These are phyloP conservation scores for Starmerella roubikii DNA, from an alignment of 805 yeast genomes.

Conservation along the genomic window DNA sequence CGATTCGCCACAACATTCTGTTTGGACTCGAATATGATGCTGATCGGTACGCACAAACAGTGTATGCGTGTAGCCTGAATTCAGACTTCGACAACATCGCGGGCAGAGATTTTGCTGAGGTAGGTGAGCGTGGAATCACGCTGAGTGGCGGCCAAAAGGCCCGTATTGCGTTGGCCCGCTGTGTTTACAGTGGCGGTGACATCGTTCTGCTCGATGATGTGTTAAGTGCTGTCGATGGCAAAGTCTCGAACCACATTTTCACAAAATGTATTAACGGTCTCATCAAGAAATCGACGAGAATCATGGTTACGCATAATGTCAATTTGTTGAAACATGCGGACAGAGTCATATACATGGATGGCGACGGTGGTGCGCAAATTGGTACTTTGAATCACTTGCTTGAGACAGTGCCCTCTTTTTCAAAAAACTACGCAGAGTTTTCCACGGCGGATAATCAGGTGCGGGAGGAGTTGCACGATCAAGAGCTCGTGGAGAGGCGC, in stretches of 20 bases:
- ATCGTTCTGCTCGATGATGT: constrained; percentile 67
- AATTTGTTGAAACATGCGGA: constrained; percentile 58
- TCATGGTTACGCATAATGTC: constrained; percentile 76
- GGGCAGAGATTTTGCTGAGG: constrained; percentile 58
- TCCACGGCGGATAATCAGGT: constrained; percentile 6
- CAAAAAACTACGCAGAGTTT: constrained; percentile 5
- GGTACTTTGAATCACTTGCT: constrained; percentile 49
- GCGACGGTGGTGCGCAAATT: constrained; percentile 45
- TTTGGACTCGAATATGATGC: constrained; percentile 49
- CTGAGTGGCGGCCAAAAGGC: constrained; percentile 88
- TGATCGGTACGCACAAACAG: constrained; percentile 37
- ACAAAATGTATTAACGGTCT: constrained; percentile 51
- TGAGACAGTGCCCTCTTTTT: constrained; percentile 6
- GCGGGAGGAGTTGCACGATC: constrained; percentile 14
- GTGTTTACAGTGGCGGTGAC: constrained; percentile 56
- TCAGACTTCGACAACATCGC: constrained; percentile 54
- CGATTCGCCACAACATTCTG: constrained; percentile 57
- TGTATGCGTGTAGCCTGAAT: constrained; percentile 52
- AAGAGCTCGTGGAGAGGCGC: constrained; percentile 8
- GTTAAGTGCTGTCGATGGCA: constrained; percentile 76
- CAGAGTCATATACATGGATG: constrained; percentile 46
- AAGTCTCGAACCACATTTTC: constrained; percentile 68
- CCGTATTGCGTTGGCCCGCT: constrained; percentile 68
- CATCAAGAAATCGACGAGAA: constrained; percentile 45
- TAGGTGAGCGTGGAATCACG: constrained; percentile 83